These are phyloP conservation scores for Pneumocystis canis DNA, from an alignment of 1,139 yeast genomes.

Conservation along the genomic window DNA sequence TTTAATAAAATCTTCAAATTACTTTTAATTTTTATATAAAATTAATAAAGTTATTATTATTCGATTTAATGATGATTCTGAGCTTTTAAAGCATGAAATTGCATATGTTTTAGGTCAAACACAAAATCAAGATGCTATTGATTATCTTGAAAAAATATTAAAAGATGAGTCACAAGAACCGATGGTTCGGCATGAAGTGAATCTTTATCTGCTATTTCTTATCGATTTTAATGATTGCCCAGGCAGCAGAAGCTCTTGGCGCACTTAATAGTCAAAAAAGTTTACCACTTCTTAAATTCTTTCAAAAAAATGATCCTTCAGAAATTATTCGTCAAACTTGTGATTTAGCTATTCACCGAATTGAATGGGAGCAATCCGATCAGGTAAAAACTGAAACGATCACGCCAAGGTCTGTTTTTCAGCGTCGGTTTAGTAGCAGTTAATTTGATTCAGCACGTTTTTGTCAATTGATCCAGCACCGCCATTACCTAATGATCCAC, in stretches of 20 bases:
- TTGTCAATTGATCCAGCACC: constrained; percentile 97
- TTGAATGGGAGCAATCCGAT: constrained; percentile 76
- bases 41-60: background rate
- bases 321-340: constrained; percentile 92
- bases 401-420: too few relatives aligned
- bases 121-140: constrained; percentile 63
- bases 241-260: constrained; percentile 94
- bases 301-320: constrained; percentile 40
- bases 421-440: too few relatives aligned
- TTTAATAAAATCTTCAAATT: background rate
- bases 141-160: constrained; percentile 61
- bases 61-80: constrained; percentile 59
- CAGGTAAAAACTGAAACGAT: constrained; percentile 47
- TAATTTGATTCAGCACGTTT: too few relatives aligned
- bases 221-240: too few relatives aligned
- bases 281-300: constrained; percentile 49
- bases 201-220: too few relatives aligned
- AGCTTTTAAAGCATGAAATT: constrained; percentile 88
- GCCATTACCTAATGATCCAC: constrained; percentile 52
- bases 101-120: constrained; percentile 98
- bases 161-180: constrained; percentile 74
- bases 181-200: too few relatives aligned
- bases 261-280: constrained; percentile 79
- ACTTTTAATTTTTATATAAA: background rate
- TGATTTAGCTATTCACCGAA: constrained; percentile 89